These are phyloP conservation scores for Naganishia liquefaciens DNA, from an alignment of 1,284 basidiomycete species.

Conservation along the genomic window DNA sequence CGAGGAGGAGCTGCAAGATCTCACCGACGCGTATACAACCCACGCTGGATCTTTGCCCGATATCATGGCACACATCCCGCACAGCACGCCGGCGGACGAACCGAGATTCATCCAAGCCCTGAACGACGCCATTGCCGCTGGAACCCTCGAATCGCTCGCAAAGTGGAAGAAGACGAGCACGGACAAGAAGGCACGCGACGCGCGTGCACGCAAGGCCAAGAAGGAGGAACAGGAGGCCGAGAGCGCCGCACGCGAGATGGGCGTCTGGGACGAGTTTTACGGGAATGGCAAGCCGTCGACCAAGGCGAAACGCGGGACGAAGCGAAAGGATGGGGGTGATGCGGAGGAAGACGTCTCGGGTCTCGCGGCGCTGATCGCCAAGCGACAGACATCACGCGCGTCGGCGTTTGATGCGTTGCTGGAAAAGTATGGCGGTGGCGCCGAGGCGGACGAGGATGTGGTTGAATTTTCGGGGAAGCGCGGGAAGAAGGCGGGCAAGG, in stretches of 20 bases:
- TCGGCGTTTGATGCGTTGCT: conserved; percentile 75
- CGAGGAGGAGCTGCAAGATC: conserved; percentile 73
- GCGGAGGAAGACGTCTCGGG: conserved; percentile 66
- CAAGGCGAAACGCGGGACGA: conserved; percentile 33
- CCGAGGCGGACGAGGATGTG: conserved; percentile 42
- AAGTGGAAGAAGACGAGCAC: conserved; percentile 68
- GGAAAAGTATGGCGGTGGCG: conserved; percentile 66
- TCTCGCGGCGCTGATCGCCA: conserved; percentile 78
- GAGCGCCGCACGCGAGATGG: conserved; percentile 77
- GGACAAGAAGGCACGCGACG: conserved; percentile 73
- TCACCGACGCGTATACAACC: conserved; percentile 69
- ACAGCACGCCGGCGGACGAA: conserved; percentile 79
- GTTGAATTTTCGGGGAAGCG: conserved; percentile 41
- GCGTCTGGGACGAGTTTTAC: conserved; percentile 94
- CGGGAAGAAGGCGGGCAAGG: conserved; percentile 32
- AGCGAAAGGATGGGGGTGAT: conserved; percentile 42
- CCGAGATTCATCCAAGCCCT: conserved; percentile 73
- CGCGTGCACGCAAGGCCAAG: conserved; percentile 70
- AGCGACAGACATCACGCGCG: conserved; percentile 67
- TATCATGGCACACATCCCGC: conserved; percentile 81
- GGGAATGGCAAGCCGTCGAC: conserved; percentile 58
- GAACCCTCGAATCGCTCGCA: conserved; percentile 62
- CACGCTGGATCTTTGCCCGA: conserved; percentile 69
- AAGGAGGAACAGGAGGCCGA: conserved; percentile 81
- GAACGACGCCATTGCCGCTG: conserved; percentile 64